Evolutionary conservation across 2,329 filamentous ascomycete species (phyloP), one percentile per base, ranked within the genome.

Genomic region (Sporothrix dimorphospora): DNA sequence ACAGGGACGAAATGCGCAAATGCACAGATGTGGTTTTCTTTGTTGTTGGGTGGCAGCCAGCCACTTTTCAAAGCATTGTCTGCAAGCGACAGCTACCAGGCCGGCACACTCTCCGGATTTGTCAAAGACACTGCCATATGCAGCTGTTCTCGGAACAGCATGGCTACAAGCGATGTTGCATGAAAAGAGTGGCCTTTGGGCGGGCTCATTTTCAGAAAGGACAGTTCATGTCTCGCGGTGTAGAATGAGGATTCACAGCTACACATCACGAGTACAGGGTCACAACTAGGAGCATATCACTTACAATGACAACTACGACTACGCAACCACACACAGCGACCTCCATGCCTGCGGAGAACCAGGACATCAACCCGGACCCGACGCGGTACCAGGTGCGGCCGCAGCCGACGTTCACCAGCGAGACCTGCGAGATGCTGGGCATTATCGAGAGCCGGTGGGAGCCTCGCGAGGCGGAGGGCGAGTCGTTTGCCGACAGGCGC

Each of bases 361-460:
- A 3, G 47, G 47, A 55, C 51, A 24, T n/a, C 24, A 73, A 74
- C 47, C 73, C 72, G 12, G 61, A 73, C 49, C 72, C 70, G 1
- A 16, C 27, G 11, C 66, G 34, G 42, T 74, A 72, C 73, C 21
- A 66, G 24, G 1, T 2, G 24, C 69, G 69, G 4, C 5, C 11
- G 1, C 9, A 30, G 9, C 30, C 63, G 1, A 40, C 49, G 4
- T 55, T 75, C 34, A 14, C 30, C 0, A n/a, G 9, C 0, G 66
- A 74, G 7, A 53, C 59, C 1, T 21, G 27, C 1, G 45, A 73
- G 53, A 45, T 49, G 2, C 53, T 75, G 4, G 73, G 74, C 5
- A 69, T 76, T 24, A 12, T 42, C 7, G 73, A 73, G 51, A 74
- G 72, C 70, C n/a, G 24, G 21, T 75, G 73, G 74, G 65, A 71